These are phyloP conservation scores for Zarea fungicola DNA, from an alignment of 2,329 filamentous ascomycete species.

Conservation along the genomic window DNA sequence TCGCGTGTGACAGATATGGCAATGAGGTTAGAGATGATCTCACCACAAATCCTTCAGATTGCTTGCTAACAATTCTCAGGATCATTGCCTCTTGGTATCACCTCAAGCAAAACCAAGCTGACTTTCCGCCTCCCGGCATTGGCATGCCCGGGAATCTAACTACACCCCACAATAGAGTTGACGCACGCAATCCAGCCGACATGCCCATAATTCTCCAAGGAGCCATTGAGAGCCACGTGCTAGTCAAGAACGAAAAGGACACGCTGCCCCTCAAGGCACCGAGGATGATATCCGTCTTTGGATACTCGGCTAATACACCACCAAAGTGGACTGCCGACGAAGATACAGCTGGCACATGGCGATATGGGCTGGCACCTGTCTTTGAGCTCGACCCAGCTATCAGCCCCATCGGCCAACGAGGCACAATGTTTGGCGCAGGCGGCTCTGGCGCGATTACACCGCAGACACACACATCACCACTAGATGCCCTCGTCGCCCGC, in stretches of 20 bases:
- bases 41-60: not conserved
- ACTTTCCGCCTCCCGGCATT: constrained; percentile 41
- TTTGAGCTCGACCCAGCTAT: constrained; percentile 26
- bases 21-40: constrained; percentile 27
- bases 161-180: constrained; percentile 46
- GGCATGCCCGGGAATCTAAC: constrained; percentile 48
- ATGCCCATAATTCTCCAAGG: constrained; percentile 42
- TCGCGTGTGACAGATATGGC: constrained; percentile 58
- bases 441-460: constrained; percentile 45
- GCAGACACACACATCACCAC: constrained; percentile 45
- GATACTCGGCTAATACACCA: constrained; percentile 51
- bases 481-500: constrained; percentile 47
- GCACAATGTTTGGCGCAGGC: constrained; percentile 35
- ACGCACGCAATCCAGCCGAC: constrained; percentile 46
- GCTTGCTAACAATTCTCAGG: constrained; percentile 18
- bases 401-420: constrained; percentile 40
- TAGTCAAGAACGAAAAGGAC: constrained; percentile 55
- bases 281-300: constrained; percentile 52
- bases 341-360: constrained; percentile 25
- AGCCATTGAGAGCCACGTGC: constrained; percentile 57
- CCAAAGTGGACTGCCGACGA: constrained; percentile 36
- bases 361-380: constrained; percentile 35
- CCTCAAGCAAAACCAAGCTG: constrained; percentile 43
- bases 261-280: constrained; percentile 49
- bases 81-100: constrained; percentile 53